Base-by-base conservation (phyloP, 2,329 filamentous ascomycete genomes). In the Fusarium veterinarium region DNA sequence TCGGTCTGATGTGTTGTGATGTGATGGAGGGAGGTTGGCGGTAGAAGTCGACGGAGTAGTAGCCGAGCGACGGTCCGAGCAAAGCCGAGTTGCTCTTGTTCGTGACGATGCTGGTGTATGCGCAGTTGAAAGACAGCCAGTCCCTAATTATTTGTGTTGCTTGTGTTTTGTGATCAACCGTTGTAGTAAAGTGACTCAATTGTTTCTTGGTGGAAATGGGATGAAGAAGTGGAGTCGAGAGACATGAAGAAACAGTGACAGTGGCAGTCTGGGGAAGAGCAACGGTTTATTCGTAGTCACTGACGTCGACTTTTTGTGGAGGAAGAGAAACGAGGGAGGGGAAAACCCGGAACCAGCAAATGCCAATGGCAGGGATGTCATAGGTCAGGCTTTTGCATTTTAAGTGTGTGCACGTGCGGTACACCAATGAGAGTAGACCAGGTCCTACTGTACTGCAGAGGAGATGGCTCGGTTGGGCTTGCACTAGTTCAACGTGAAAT, bases 341-440 rank as follows among this genome's bases (percentile, higher is more conserved):
- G 53, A 57, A 57, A 57, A 56, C 37, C 37, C 52, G 37, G 52
- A 48, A 44, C 40, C n/a, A 51, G n/a, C 38, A 35, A 57, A 74
- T 76, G 63, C 55, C 78, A 83, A 83, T 83, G 74, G 78, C 77
- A 78, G 79, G 79, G 79, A 77, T 74, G 56, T 76, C 67, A 82
- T 82, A 79, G 80, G 79, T 71, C 69, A 62, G 51, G 42, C 35
- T 53, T 25, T 31, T 53, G 64, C 69, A 58, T 73, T 70, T 76
- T 74, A 72, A 72, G 63, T n/a, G 20, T 41, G 45, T 25, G 57
- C 64, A 56, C 46, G 70, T 69, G 58, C 42, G 35, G 23, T 20
- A 13, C 20, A 19, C 48, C 48, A 35, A 58, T 48, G 11, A 49
- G 10, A 28, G 19, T 4, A 28, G 35, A 30, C 31, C 4, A 14